Evolutionary conservation across 768 basidiomycete species (phyloP).

Genomic region (Suillus clintonianus): DNA sequence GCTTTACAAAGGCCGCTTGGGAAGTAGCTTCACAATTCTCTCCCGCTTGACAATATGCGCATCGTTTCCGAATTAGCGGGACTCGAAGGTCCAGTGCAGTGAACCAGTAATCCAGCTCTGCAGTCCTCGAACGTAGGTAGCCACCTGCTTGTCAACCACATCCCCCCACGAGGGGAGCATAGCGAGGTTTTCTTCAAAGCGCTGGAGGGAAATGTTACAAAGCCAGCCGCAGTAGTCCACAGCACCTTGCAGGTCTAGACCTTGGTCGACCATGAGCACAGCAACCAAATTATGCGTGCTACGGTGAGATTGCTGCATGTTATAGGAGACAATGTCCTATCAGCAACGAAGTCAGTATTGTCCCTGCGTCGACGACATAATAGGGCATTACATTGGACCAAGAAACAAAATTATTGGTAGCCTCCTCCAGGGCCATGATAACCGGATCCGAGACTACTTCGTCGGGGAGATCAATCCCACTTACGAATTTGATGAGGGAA

Average conservation of each 20-base stretch:
- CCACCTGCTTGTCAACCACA: slow-evolving; percentile 59
- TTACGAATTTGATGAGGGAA: slow-evolving; percentile 55
- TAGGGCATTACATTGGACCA: slow-evolving; percentile 43
- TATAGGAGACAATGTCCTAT: slow-evolving; percentile 77
- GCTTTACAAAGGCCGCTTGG: slow-evolving; percentile 29
- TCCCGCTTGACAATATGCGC: slow-evolving; percentile 39
- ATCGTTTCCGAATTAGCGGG: slow-evolving; percentile 64
- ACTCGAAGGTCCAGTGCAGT: slow-evolving; percentile 63
- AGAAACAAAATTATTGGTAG: slow-evolving; percentile 53
- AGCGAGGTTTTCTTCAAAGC: slow-evolving; percentile 36
- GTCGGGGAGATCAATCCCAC: slow-evolving; percentile 51
- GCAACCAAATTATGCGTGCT: slow-evolving; percentile 73
- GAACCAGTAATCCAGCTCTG: slow-evolving; percentile 74
- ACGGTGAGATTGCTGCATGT: slow-evolving; percentile 68
- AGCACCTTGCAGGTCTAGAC: slow-evolving; percentile 59
- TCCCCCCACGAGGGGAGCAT: slow-evolving; percentile 50
- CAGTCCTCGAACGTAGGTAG: slow-evolving; percentile 57
- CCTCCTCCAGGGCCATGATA: slow-evolving; percentile 45
- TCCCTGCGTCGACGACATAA: neutral
- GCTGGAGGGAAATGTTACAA: slow-evolving; percentile 55
- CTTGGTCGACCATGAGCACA: slow-evolving; percentile 64
- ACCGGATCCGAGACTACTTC: slow-evolving; percentile 54
- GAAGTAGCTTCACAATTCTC: slow-evolving; percentile 54
- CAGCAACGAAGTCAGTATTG: slow-evolving; percentile 1
- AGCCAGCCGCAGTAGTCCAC: slow-evolving; percentile 65